These are phyloP conservation scores for Xylaria scruposa DNA, from an alignment of 495 filamentous ascomycete species.

Conservation along the genomic window DNA sequence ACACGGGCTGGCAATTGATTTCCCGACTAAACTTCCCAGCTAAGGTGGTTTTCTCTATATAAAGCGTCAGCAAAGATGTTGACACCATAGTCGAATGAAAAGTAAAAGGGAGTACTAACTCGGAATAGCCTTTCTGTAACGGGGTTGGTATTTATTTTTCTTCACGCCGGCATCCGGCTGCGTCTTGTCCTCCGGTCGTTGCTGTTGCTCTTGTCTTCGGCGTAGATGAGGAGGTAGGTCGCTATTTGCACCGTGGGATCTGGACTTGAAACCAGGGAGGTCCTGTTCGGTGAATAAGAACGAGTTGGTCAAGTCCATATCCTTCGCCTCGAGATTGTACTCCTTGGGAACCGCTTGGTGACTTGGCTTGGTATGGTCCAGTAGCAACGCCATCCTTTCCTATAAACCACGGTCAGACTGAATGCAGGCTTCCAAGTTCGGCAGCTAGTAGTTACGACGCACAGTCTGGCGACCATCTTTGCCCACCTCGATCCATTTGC, in stretches of 20 bases:
- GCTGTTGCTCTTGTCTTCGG: constrained; percentile 45
- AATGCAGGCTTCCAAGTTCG: neutral
- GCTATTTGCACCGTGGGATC: constrained; percentile 56
- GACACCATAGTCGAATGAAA: neutral
- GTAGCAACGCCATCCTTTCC: constrained; percentile 51
- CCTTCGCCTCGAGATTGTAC: constrained; percentile 76
- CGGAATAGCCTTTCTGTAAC: constrained; percentile 78
- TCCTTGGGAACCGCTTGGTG: constrained; percentile 78
- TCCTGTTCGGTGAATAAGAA: constrained; percentile 93
- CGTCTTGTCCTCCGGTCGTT: constrained; percentile 40
- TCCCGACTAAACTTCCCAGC: constrained; percentile 77
- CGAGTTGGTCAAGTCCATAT: constrained; percentile 71
- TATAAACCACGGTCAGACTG: constrained; percentile 29
- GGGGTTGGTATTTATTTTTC: constrained; percentile 66
- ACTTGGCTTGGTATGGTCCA: constrained; percentile 56
- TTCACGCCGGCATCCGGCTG: constrained; percentile 54
- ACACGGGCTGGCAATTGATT: constrained; percentile 75
- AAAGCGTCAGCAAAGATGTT: constrained; percentile 18
- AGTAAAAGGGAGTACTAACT: constrained; percentile 60
- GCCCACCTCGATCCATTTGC: constrained; percentile 60
- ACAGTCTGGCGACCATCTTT: constrained; percentile 62
- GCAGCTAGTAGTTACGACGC: constrained; percentile 20
- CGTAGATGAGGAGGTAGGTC: constrained; percentile 59
- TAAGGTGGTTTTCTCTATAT: constrained; percentile 78
- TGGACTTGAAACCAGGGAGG: constrained; percentile 75